These are phyloP conservation scores for Diaporthe caulivora DNA, from an alignment of 2,329 filamentous ascomycete genomes.

Conservation along the genomic window DNA sequence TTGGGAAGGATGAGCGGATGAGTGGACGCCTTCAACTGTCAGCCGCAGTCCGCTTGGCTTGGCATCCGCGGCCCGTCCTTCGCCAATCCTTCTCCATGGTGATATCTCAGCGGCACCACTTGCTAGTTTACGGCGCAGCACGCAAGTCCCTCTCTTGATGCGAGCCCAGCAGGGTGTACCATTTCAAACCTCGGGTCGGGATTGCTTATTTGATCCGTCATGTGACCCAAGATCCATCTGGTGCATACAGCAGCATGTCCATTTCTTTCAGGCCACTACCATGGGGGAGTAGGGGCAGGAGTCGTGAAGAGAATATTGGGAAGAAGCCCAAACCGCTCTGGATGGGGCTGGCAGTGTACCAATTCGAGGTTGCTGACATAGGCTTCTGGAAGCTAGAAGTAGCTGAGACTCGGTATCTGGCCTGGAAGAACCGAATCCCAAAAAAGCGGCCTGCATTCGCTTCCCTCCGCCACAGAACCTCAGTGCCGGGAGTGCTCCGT, in stretches of 20 bases:
- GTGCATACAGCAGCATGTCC: background rate
- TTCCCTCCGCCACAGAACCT: background rate
- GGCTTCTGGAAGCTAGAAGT: slow-evolving; percentile 3
- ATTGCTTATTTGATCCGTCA: background rate
- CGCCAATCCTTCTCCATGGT: background rate
- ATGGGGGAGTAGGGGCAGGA: background rate
- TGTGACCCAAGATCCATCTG: no score
- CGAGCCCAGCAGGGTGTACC: background rate
- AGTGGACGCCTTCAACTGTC: background rate
- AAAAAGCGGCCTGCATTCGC: slow-evolving; percentile 9
- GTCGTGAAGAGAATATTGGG: background rate
- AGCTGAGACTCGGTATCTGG: background rate
- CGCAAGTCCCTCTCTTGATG: background rate
- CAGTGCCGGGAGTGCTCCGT: background rate
- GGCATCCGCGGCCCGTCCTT: slow-evolving; percentile 28
- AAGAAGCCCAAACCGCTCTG: background rate
- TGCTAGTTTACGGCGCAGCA: slow-evolving; percentile 17
- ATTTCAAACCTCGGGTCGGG: background rate
- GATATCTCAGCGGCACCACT: slow-evolving; percentile 1
- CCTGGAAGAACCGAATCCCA: background rate
- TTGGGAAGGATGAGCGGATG: background rate
- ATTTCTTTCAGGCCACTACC: background rate
- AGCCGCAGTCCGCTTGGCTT: slow-evolving; percentile 26
- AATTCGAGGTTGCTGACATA: background rate
- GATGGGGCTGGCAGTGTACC: background rate